Base-by-base conservation (phyloP, 2,329 filamentous ascomycete species). In the Colletotrichum aenigma region DNA sequence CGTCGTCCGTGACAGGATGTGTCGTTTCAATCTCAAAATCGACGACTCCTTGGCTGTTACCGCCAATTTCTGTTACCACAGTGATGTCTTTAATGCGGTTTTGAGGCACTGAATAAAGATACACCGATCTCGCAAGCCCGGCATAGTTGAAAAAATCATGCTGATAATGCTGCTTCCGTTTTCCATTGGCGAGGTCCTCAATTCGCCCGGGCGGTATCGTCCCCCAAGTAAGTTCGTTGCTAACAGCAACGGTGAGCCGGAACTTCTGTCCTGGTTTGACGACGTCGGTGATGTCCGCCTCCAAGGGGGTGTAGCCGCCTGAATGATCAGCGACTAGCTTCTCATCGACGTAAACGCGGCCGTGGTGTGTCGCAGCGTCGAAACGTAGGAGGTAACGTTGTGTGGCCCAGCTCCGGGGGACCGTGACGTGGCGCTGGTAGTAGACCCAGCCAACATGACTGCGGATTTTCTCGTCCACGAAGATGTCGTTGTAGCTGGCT, bases 61-160 rank as follows among this genome's bases (percentile, higher is more conserved):
- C 69, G 13, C 77, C 66, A 16, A 81, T 69, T 7, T 78, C 75
- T 7, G 78, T 80, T 13, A 77, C 71, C 9, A 82, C 72, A 5
- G 73, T 79, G n/a, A 82, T 77, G 52, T 81, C 81, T 18, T 73
- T 56, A 48, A 83, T 75, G 21, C 69, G 77, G 3, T 76, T 68
- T 0, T 48, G 26, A 10, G 81, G 80, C 3, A 82, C 79, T 13
- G 75, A 77, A 34, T 79, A 82, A 2, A 82, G 48, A 74, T 76
- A 82, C 4, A 82, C 76, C 0, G 82, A 83, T 1, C 82, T 79
- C 3, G 79, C 77, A 21, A 83, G 76, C 16, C 82, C 82, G 4
- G 78, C 66, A 56, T 82, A 82, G 68, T 83, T 83, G 68, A 79
- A 82, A 56, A 83, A 83, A 68, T 82, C 81, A 70, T 82, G 81